phyloP scores from a whole-genome alignment of 2,329 filamentous ascomycete species.

The Teratosphaeria epicoccoides region DNA sequence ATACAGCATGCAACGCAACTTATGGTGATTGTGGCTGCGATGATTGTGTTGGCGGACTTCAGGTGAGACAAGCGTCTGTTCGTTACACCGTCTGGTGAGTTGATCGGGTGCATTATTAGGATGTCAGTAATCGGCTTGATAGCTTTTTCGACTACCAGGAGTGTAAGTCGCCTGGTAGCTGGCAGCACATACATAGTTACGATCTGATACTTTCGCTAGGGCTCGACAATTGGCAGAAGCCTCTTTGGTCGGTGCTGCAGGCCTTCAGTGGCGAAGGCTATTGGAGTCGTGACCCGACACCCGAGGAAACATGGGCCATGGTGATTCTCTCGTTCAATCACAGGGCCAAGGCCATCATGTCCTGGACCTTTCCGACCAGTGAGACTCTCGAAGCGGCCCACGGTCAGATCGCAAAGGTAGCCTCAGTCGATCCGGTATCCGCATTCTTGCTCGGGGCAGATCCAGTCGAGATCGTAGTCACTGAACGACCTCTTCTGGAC shows the following conservation, averaged over 20 bases:
- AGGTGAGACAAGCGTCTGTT: slow-evolving; percentile 7
- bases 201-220: slow-evolving; percentile 7
- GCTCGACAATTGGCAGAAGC: slow-evolving; percentile 30
- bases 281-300: slow-evolving; percentile 38
- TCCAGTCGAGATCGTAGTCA: slow-evolving; percentile 11
- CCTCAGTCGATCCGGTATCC: slow-evolving; percentile 26
- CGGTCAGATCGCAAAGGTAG: slow-evolving; percentile 29
- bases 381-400: slow-evolving; percentile 25
- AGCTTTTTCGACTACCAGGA: slow-evolving; percentile 31
- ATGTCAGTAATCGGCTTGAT: slow-evolving; percentile 40
- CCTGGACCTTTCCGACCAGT: slow-evolving; percentile 39
- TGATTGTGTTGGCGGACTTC: slow-evolving; percentile 43
- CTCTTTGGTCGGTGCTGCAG: slow-evolving; percentile 42
- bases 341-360: slow-evolving; percentile 40
- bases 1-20: slow-evolving; percentile 47
- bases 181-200: neutral
- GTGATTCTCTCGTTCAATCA: slow-evolving; percentile 39
- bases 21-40: slow-evolving; percentile 56
- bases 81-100: neutral
- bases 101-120: slow-evolving; percentile 14
- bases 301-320: slow-evolving; percentile 38
- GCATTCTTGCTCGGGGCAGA: slow-evolving; percentile 30
- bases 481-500: slow-evolving; percentile 9
- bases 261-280: slow-evolving; percentile 39
- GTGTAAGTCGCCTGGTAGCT: slow-evolving; percentile 7